Conservation (phyloP, 306 rosid genomes). For the Glycyrrhiza uralensis region DNA sequence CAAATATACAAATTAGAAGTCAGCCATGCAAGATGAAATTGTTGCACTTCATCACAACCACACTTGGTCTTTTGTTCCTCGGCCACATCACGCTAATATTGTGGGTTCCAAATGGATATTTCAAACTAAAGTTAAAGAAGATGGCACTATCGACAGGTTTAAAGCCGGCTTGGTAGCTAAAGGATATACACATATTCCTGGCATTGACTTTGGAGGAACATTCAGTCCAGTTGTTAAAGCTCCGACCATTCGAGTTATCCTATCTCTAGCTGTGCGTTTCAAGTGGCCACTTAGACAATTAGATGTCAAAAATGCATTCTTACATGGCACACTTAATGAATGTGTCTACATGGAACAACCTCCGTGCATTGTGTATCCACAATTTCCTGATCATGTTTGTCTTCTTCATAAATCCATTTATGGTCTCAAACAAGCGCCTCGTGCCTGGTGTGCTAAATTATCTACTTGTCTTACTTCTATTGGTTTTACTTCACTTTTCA, state of each 20-base stretch:
- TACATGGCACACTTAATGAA: not conserved
- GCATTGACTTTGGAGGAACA: not conserved
- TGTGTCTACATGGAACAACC: not conserved
- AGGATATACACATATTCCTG: not conserved
- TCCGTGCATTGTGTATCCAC: not conserved
- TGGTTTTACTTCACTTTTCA: too few species aligned
- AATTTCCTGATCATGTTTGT: not conserved
- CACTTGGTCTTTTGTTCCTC: not conserved
- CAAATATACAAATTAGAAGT: not conserved
- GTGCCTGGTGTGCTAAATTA: not conserved
- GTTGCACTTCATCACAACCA: not conserved
- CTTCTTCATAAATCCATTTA: not conserved
- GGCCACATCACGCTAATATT: not conserved
- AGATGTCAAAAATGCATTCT: not conserved
- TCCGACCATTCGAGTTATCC: not conserved
- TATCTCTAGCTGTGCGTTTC: not conserved
- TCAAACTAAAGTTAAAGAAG: not conserved
- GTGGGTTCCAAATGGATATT: too few species aligned
- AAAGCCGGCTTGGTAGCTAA: not conserved
- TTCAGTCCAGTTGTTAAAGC: not conserved
- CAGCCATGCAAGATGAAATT: not conserved
- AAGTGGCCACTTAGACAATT: not conserved
- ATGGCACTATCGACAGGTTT: not conserved
- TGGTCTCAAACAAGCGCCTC: not conserved
- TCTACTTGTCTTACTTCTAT: too few species aligned